phyloP scores from a whole-genome alignment of 2,329 filamentous ascomycete genomes.

The Aspergillus phoenicis region DNA sequence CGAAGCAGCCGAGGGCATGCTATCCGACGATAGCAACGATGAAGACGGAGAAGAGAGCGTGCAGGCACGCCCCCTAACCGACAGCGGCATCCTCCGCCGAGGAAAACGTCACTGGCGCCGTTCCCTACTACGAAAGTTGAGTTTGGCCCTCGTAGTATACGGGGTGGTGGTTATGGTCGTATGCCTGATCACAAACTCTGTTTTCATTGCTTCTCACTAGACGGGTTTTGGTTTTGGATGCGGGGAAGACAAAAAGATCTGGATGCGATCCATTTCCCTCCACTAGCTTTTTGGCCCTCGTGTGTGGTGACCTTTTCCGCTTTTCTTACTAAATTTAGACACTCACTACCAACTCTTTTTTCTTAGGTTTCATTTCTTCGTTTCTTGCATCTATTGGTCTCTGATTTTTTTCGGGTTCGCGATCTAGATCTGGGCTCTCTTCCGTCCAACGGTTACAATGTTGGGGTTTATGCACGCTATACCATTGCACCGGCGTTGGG shows the following conservation, averaged over 20 bases:
- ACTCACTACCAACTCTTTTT: constrained; percentile 1
- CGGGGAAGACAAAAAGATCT: background rate
- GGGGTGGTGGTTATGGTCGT: constrained; percentile 86
- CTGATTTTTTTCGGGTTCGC: background rate
- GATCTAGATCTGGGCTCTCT: constrained; percentile 4
- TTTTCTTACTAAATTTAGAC: background rate
- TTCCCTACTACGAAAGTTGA: constrained; percentile 67
- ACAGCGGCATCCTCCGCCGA: constrained; percentile 62
- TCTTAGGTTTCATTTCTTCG: background rate
- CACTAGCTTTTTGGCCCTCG: constrained; percentile 5
- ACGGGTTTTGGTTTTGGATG: background rate
- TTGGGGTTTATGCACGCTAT: constrained; percentile 10
- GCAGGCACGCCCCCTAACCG: constrained; percentile 51
- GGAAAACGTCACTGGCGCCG: constrained; percentile 66
- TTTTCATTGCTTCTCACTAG: constrained; percentile 70
- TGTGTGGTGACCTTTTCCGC: constrained; percentile 1
- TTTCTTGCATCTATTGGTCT: background rate
- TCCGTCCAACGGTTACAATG: constrained; percentile 2
- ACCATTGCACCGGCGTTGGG: constrained; percentile 23
- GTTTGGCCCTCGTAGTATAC: constrained; percentile 77
- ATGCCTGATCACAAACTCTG: constrained; percentile 81
- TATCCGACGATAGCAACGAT: constrained; percentile 40
- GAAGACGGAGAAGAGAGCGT: constrained; percentile 40
- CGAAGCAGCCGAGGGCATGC: constrained; percentile 61
- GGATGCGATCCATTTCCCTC: background rate